phyloP scores from a whole-genome alignment of 805 yeast species.

The Candida glaebosa region DNA sequence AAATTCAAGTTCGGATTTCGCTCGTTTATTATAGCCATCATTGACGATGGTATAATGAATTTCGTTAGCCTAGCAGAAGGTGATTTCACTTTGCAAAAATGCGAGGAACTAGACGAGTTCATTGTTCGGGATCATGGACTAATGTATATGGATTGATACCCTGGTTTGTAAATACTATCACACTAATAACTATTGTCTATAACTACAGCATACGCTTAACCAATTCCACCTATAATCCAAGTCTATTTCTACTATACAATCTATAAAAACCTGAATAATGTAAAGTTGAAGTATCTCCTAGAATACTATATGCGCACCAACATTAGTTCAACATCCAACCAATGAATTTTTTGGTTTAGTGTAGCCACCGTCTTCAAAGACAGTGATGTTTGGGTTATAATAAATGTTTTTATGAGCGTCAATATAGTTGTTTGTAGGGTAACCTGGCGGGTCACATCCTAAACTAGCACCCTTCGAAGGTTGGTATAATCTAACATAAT shows the following conservation, averaged over 20 bases:
- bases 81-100: slow-evolving; percentile 36
- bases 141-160: slow-evolving; percentile 9
- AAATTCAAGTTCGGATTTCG: slow-evolving; percentile 53
- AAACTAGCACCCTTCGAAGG: slow-evolving; percentile 56
- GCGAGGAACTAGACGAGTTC: slow-evolving; percentile 14
- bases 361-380: slow-evolving; percentile 76
- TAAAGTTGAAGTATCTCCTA: too few species aligned
- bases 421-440: slow-evolving; percentile 85
- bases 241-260: too few species aligned
- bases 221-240: too few species aligned
- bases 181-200: too few species aligned
- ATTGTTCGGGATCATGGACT: slow-evolving; percentile 17
- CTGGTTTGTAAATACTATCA: too few species aligned
- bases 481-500: slow-evolving; percentile 90
- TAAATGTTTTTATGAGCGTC: slow-evolving; percentile 67
- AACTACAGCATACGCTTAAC: too few species aligned
- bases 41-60: slow-evolving; percentile 73
- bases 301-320: too few species aligned
- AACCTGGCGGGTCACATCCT: slow-evolving; percentile 83
- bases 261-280: too few species aligned
- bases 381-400: slow-evolving; percentile 61
- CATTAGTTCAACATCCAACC: too few species aligned
- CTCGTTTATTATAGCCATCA: slow-evolving; percentile 59
- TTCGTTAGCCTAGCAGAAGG: slow-evolving; percentile 54
- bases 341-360: slow-evolving; percentile 38